phyloP scores from a whole-genome alignment of 225 moss, liverwort and hornwort genomes.

The Lunularia cruciata region DNA sequence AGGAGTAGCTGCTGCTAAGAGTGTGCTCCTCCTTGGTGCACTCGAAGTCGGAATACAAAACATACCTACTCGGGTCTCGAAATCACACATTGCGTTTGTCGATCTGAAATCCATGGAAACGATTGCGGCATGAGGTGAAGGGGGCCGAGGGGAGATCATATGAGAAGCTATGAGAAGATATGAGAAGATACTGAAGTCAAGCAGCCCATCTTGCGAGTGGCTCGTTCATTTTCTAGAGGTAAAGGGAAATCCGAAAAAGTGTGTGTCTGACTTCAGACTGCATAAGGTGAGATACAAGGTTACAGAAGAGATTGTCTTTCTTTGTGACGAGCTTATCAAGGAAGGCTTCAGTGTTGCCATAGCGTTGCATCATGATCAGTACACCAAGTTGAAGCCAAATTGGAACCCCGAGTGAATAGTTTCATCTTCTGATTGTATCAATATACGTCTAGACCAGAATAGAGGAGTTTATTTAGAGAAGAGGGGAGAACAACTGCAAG shows the following conservation, averaged over 20 bases:
- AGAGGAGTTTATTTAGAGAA: too few relatives aligned
- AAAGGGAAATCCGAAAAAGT: neutral
- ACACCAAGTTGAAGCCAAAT: too few relatives aligned
- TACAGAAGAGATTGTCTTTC: neutral
- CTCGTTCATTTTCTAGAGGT: neutral
- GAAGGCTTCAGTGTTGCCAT: too few relatives aligned
- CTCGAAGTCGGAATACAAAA: neutral
- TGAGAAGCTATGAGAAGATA: neutral
- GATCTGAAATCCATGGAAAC: neutral
- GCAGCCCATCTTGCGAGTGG: conserved; percentile 3
- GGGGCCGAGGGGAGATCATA: neutral
- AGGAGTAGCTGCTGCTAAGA: neutral
- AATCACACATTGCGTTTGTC: neutral
- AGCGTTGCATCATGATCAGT: too few relatives aligned
- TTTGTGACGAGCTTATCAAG: neutral
- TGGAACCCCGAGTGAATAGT: too few relatives aligned
- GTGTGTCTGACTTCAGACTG: neutral
- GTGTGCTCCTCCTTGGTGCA: neutral
- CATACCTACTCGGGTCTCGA: neutral
- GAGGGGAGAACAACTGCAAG: too few relatives aligned
- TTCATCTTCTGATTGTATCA: too few relatives aligned
- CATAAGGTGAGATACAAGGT: neutral
- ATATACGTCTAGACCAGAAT: too few relatives aligned
- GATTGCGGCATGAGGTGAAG: too few relatives aligned
- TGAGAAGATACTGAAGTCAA: neutral